Evolutionary conservation across 106 monocot species (phyloP), one percentile per base, ranked within the genome.

Genomic region (Apostasia ramifera): DNA sequence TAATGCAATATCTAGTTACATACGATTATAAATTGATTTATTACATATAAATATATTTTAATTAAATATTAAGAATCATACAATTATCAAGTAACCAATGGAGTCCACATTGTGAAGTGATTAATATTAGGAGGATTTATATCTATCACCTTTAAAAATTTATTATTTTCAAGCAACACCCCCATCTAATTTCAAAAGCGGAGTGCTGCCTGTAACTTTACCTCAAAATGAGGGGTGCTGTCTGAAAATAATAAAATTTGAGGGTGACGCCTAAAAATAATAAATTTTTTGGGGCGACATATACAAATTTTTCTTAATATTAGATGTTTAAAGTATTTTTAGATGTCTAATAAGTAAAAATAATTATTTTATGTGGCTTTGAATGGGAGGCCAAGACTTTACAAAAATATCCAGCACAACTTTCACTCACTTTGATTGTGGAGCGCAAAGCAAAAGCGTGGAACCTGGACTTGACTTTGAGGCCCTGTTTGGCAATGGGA

Each of bases 351-450:
- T 59, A 37, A 5, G 6, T 6, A 38, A 59, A 1, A 59, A 8
- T 59, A 2, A 59, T 40, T 3, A 40, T 8, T 1, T 9, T 8
- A 40, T 59, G 9, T 59, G 37, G 2, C 2, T 40, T 40, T 40
- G 37, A 41, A 59, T 2, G 6, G 45, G 77, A 94, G 94, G 94
- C 94, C 48, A 7, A 66, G 8, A 90, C 90, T 38, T 70, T 90
- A 53, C 87, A 79, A 69, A 87, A 77, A 72, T 94, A 90, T 69
- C 90, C 87, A 47, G 94, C 94, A 53, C 94, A 90, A 67, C 81
- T 94, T 13, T 90, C 94, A 6, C 81, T 94, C 67, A 81, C 90
- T 2, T 82, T 71, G 47, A 68, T 74, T 40, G 59, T 94, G 58
- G 81, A 87, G 47, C 90, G 75, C 65, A 90, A 74, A 55, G 74